A percentile compares a stretch with the other conserved stretches of the same genome.
These are phyloP conservation scores for Pleurotus citrinopileatus DNA, from an alignment of 768 basidiomycete species.

Conservation along the genomic window DNA sequence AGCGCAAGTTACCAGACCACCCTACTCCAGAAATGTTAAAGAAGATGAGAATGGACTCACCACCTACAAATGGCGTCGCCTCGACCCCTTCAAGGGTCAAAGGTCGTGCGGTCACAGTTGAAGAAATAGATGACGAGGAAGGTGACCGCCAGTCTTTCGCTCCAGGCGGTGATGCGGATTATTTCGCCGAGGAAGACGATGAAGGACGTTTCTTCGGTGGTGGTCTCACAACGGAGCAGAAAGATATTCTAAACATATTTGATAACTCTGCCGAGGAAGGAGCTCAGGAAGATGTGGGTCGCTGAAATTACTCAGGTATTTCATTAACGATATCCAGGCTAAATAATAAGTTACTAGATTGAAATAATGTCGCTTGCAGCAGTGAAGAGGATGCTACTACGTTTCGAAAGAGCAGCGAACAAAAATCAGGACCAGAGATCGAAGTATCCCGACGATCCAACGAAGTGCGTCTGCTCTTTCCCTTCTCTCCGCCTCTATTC, in stretches of 20 bases:
- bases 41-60: constrained; percentile 61
- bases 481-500: constrained; percentile 3
- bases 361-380: constrained; percentile 67
- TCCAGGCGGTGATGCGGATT: constrained; percentile 87
- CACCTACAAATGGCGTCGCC: constrained; percentile 8
- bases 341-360: constrained; percentile 34
- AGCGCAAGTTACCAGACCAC: constrained; percentile 73
- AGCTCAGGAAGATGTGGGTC: constrained; percentile 64
- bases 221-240: constrained; percentile 89
- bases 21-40: constrained; percentile 83
- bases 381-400: constrained; percentile 70
- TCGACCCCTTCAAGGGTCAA: constrained; percentile 22
- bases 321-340: constrained; percentile 2
- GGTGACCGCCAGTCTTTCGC: constrained; percentile 54
- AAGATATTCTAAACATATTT: constrained; percentile 94
- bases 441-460: constrained; percentile 90
- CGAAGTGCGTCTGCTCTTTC: constrained; percentile 53
- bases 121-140: constrained; percentile 60
- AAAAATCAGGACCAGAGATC: constrained; percentile 97
- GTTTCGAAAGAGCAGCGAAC: constrained; percentile 85
- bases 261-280: constrained; percentile 69
- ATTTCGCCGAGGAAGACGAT: constrained; percentile 87
- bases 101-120: constrained; percentile 48
- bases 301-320: constrained; percentile 1
- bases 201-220: constrained; percentile 94